These are phyloP conservation scores for Vanderwaltozyma polyspora DNA, from an alignment of 805 yeast genomes.

Conservation along the genomic window DNA sequence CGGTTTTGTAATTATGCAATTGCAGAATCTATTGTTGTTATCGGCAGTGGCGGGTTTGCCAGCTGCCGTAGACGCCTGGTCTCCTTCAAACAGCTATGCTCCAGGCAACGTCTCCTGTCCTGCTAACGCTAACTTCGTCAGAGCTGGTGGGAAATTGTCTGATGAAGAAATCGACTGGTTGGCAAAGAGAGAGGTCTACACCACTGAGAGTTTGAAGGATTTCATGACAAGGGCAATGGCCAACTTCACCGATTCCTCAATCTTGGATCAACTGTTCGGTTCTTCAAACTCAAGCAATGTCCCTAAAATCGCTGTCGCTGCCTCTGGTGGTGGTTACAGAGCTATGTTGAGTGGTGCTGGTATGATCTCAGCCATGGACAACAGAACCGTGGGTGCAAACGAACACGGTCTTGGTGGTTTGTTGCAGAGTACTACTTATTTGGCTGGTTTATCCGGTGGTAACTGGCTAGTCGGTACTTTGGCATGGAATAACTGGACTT, in stretches of 20 bases:
- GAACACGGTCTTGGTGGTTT: conserved; percentile 60
- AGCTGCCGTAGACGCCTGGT: conserved; percentile 16
- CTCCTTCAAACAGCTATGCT: conserved; percentile 44
- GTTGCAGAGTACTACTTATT: conserved; percentile 56
- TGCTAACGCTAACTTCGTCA: conserved; percentile 23
- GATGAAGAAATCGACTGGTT: conserved; percentile 42
- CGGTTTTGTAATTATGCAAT: conserved; percentile 5
- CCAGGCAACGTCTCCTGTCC: conserved; percentile 52
- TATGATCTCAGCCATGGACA: conserved; percentile 70
- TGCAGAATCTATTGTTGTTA: conserved; percentile 4
- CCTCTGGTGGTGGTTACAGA: conserved; percentile 84
- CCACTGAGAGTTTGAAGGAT: conserved; percentile 33
- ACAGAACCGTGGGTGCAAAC: conserved; percentile 49
- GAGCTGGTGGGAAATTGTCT: conserved; percentile 39
- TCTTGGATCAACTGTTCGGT: conserved; percentile 13
- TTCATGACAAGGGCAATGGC: conserved; percentile 34
- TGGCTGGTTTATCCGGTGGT: conserved; percentile 78
- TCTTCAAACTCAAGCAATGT: conserved; percentile 7
- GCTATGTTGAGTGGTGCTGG: conserved; percentile 88
- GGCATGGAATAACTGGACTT: conserved; percentile 60
- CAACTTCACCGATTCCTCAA: conserved; percentile 13
- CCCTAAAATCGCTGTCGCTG: conserved; percentile 46
- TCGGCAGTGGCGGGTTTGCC: too few relatives aligned
- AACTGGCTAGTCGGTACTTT: conserved; percentile 71
- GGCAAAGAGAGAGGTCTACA: conserved; percentile 32